A percentile compares a stretch with the other conserved stretches of the same genome.
phyloP scores from a whole-genome alignment of 371 early-diverging fungal species.

The Mucor irregularis region DNA sequence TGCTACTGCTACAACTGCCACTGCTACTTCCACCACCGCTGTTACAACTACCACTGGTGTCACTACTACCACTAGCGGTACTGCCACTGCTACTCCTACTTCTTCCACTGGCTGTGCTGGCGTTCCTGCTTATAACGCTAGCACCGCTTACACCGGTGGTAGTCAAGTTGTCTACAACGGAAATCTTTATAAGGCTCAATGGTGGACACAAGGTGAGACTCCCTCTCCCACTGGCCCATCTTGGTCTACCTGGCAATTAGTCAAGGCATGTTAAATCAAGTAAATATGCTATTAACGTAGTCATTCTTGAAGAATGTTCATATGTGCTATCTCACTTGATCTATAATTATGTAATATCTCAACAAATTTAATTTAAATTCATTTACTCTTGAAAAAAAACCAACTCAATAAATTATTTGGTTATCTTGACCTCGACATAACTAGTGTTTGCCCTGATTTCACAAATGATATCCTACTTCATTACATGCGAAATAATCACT shows the following conservation, averaged over 20 bases:
- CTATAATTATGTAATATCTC: too few species aligned
- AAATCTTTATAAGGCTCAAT: conserved; percentile 38
- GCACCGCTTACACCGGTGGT: conserved; percentile 18
- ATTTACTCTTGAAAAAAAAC: too few species aligned
- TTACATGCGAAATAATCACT: too few species aligned
- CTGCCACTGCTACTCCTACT: conserved; percentile 11
- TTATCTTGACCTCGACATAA: too few species aligned
- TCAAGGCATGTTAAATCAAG: conserved; percentile 14
- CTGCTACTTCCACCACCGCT: conserved; percentile 5
- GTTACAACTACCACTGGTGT: conserved; percentile 3
- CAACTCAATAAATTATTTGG: too few species aligned
- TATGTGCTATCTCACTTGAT: too few species aligned
- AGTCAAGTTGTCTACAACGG: conserved; percentile 33
- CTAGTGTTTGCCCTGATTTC: too few species aligned
- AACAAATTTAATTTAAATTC: too few species aligned
- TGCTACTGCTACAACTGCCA: conserved; percentile 7
- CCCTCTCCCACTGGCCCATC: conserved; percentile 2
- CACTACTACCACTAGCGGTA: background rate
- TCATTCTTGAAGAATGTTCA: too few species aligned
- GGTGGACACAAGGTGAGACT: conserved; percentile 48
- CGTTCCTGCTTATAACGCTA: conserved; percentile 16
- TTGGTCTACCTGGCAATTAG: conserved; percentile 12
- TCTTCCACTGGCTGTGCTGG: conserved; percentile 11
- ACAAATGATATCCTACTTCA: too few species aligned
- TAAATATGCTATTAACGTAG: too few species aligned